Conservation (phyloP, 164 flowering plant species). For the Liriodendron chinense region DNA sequence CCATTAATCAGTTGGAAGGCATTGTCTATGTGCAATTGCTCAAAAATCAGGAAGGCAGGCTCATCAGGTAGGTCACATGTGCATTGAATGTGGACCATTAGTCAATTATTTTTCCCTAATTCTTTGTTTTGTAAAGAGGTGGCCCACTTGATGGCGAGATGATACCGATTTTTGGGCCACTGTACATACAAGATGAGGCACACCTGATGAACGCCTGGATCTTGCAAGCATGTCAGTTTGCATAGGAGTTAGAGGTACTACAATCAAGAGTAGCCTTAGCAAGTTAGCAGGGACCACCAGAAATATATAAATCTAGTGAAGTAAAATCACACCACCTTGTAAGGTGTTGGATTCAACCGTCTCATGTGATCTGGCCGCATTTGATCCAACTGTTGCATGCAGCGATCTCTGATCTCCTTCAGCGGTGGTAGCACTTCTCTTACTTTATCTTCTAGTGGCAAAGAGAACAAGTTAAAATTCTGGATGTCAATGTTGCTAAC, state of each 20-base stretch:
- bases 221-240: neutral
- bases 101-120: neutral
- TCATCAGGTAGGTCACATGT: neutral
- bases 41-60: neutral
- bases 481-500: too few species aligned
- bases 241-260: neutral
- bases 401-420: constrained; percentile 58
- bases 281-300: neutral
- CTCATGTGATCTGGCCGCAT: constrained; percentile 99
- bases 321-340: constrained; percentile 57
- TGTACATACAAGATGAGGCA: neutral
- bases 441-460: constrained; percentile 41
- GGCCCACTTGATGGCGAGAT: neutral
- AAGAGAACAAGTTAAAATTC: neutral
- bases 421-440: constrained; percentile 68
- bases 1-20: neutral
- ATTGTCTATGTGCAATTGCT: too few species aligned
- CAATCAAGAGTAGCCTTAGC: too few species aligned
- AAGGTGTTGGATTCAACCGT: constrained; percentile 95
- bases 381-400: constrained; percentile 79
- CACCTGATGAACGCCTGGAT: neutral
- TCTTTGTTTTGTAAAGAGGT: neutral
- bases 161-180: neutral
- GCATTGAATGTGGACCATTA: neutral
- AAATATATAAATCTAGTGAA: neutral